Conservation (phyloP, 495 filamentous ascomycete genomes). For the Neurospora intermedia region DNA sequence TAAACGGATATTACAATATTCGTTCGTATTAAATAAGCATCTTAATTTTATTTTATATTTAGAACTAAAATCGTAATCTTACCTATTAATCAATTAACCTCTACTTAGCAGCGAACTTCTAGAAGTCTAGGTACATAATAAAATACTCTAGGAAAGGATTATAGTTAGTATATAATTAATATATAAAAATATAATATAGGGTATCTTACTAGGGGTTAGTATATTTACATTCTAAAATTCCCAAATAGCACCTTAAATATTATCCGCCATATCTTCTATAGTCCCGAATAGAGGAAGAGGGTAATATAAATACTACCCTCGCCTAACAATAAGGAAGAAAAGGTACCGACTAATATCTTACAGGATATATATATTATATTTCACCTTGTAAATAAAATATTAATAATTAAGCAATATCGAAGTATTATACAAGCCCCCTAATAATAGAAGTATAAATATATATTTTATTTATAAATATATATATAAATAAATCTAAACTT, state of each 20-base stretch:
- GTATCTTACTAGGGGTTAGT: background rate
- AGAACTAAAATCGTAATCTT: background rate
- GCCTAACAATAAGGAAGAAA: background rate
- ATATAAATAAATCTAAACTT: no score
- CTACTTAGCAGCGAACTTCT: background rate
- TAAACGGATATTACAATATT: background rate
- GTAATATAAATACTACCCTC: background rate
- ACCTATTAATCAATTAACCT: background rate
- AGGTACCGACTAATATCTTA: no score
- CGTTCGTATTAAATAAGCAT: background rate
- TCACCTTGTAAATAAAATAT: no score
- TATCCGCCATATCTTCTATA: background rate
- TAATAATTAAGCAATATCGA: no score
- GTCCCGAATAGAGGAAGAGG: background rate
- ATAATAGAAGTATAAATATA: no score
- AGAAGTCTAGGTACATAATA: background rate
- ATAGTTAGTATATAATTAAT: background rate
- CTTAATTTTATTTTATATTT: background rate
- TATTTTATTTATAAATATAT: no score
- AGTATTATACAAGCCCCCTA: no score
- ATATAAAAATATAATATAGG: background rate
- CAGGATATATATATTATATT: no score
- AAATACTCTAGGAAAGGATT: background rate
- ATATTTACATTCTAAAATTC: no score
- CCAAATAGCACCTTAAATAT: background rate